Evolutionary conservation across 2,329 filamentous ascomycete species (phyloP).

Genomic region (Sporothrix dimorphospora): DNA sequence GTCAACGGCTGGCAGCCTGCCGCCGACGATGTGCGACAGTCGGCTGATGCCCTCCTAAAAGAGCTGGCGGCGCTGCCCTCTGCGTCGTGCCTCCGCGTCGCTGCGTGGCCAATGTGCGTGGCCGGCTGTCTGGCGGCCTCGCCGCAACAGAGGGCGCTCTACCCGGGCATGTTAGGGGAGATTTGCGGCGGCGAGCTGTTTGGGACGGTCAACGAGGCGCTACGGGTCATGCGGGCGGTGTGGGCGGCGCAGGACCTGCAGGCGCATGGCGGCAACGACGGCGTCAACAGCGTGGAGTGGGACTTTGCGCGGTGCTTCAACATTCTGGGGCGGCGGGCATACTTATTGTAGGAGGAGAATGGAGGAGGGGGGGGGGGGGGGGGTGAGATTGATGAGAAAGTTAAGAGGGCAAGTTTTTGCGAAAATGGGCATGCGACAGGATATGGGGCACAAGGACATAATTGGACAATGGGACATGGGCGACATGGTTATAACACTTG

Average conservation of each 20-base stretch:
- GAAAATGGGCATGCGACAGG: too few relatives aligned
- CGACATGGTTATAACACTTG: not conserved
- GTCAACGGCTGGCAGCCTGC: conserved; percentile 51
- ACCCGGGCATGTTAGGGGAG: conserved; percentile 46
- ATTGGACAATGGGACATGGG: too few relatives aligned
- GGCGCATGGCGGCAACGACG: conserved; percentile 34
- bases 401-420: not conserved
- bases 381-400: too few relatives aligned
- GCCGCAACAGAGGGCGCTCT: conserved; percentile 41
- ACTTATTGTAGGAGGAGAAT: conserved; percentile 34
- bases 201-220: conserved; percentile 49
- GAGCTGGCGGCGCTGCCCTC: conserved; percentile 36
- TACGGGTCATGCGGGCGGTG: conserved; percentile 51
- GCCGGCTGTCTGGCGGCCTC: conserved; percentile 44
- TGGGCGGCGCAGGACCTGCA: conserved; percentile 45
- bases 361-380: not conserved
- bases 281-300: conserved; percentile 46
- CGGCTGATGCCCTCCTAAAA: conserved; percentile 33
- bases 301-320: conserved; percentile 49
- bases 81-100: conserved; percentile 39
- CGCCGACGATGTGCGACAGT: conserved; percentile 27
- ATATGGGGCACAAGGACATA: too few relatives aligned
- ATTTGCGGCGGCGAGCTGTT: conserved; percentile 51
- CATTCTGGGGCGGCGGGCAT: conserved; percentile 33
- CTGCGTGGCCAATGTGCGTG: conserved; percentile 45